Base-by-base conservation (phyloP, 192 early-diverging fungal genomes). In the Gaertneriomyces sp. region DNA sequence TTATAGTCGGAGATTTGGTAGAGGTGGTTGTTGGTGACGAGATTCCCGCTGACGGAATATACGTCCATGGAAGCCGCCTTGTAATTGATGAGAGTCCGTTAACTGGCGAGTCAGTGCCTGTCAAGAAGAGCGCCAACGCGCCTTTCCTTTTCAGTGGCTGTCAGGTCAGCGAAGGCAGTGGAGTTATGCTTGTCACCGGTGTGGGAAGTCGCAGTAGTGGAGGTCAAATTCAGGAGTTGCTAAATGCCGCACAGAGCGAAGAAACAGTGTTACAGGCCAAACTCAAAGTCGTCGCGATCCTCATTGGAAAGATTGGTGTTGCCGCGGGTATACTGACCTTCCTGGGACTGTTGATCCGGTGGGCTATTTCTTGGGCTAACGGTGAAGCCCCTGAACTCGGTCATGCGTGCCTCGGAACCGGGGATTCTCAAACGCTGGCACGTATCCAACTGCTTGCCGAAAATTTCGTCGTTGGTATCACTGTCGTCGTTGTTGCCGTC, bases 301-400 rank as follows among this genome's bases (percentile, higher is more conserved):
- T 78, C 6, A 81, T 85, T 54, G 84, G 84, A n/a, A 85, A 85
- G 70, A 60, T 85, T 61, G 84, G 84, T 43, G 79, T 85, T 41
- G 77, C 76, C 0, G 73, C 83, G n/a, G 84, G 84, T 57, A 75
- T 84, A 42, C 56, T 81, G 25, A 85, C 84, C 4, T 85, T 85
- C 72, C 42, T 81, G 19, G 81, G 73, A 5, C 72, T 85, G 3
- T 57, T 74, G 7, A 70, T 84, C 44, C 75, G 81, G 14, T 85
- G 79, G 79, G 81, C 79, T 4, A 76, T 83, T 42, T 12, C 66
- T 5, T 72, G 68, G 63, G 68, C 57, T n/a, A 50, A 69, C 33
- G 53, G 56, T 47, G 61, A 70, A 39, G 6, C 40, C 4, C 47
- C 51, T 12, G 55, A 12, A 10, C 11, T 42, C 4, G 52, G 60